Evolutionary conservation across 2,329 filamentous ascomycete genomes (phyloP).

Genomic region (Talaromyces islandicus): DNA sequence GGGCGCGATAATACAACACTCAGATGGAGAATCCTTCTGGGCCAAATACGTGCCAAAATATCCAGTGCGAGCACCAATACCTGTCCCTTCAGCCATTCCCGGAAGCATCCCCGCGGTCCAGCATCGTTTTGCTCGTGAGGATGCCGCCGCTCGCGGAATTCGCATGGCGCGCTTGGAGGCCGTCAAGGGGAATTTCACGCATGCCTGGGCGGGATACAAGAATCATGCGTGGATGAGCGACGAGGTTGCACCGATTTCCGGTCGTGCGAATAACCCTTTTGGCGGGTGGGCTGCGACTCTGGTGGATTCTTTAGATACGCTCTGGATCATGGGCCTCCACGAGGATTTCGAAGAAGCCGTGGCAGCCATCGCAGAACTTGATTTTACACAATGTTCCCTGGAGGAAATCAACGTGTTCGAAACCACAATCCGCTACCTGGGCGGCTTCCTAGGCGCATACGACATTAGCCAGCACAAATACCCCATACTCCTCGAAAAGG

Average conservation of each 20-base stretch:
- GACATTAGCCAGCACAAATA: constrained; percentile 65
- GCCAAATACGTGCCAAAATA: not conserved
- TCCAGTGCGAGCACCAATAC: not conserved
- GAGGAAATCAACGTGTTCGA: constrained; percentile 75
- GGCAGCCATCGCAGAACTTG: constrained; percentile 59
- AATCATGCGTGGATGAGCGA: constrained; percentile 74
- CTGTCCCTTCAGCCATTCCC: not conserved
- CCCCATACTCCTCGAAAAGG: constrained; percentile 64
- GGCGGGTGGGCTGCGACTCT: constrained; percentile 84
- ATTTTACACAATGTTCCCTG: constrained; percentile 67
- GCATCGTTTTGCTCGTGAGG: constrained; percentile 1
- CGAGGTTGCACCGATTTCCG: constrained; percentile 69
- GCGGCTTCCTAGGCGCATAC: constrained; percentile 74
- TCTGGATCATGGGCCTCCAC: constrained; percentile 75
- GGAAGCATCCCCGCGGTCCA: constrained; percentile 2
- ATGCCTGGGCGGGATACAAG: constrained; percentile 74
- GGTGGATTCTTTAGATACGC: constrained; percentile 66
- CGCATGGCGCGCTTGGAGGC: constrained; percentile 26
- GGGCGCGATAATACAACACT: not conserved
- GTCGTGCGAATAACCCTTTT: constrained; percentile 65
- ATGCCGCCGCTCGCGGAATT: not conserved
- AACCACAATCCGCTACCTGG: constrained; percentile 79
- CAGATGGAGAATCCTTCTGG: not conserved
- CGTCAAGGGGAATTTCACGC: constrained; percentile 66
- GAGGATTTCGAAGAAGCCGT: constrained; percentile 72